A percentile compares a stretch with the other conserved stretches of the same genome.
phyloP scores from a whole-genome alignment of 1,284 basidiomycete genomes.

The Marasmius tenuissimus region DNA sequence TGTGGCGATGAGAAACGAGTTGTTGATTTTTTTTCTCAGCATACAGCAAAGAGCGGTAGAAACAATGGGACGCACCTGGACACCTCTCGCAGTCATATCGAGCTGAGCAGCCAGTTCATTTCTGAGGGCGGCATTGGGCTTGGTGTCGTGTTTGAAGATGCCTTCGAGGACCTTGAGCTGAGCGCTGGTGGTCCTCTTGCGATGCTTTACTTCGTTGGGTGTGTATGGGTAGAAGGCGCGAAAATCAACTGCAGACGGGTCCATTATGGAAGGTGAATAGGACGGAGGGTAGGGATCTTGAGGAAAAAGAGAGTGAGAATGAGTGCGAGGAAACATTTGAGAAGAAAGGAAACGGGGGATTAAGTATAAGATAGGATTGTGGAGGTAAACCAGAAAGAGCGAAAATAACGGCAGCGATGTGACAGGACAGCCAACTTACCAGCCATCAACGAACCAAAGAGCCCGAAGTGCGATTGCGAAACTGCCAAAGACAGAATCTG shows the following conservation, averaged over 20 bases:
- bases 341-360: slow-evolving; percentile 16
- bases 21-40: slow-evolving; percentile 17
- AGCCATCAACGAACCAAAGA: too few species aligned
- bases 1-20: slow-evolving; percentile 28
- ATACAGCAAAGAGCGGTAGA: slow-evolving; percentile 9
- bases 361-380: slow-evolving; percentile 22
- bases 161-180: slow-evolving; percentile 87
- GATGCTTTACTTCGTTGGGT: slow-evolving; percentile 88
- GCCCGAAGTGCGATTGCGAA: neutral
- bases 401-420: slow-evolving; percentile 30
- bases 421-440: neutral
- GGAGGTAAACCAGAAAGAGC: slow-evolving; percentile 19
- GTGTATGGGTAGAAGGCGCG: slow-evolving; percentile 81
- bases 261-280: slow-evolving; percentile 45
- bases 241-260: slow-evolving; percentile 61
- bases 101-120: slow-evolving; percentile 80
- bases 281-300: slow-evolving; percentile 4
- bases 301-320: slow-evolving; percentile 11
- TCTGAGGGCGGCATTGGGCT: slow-evolving; percentile 82
- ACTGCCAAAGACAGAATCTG: slow-evolving; percentile 22
- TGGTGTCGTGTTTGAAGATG: slow-evolving; percentile 83
- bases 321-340: slow-evolving; percentile 26
- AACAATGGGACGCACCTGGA: slow-evolving; percentile 69
- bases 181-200: slow-evolving; percentile 79
- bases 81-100: slow-evolving; percentile 88